Percentiles rank a stretch among this genome's conserved stretches.
phyloP scores from a whole-genome alignment of 768 basidiomycete species.

The Mycena amicta region DNA sequence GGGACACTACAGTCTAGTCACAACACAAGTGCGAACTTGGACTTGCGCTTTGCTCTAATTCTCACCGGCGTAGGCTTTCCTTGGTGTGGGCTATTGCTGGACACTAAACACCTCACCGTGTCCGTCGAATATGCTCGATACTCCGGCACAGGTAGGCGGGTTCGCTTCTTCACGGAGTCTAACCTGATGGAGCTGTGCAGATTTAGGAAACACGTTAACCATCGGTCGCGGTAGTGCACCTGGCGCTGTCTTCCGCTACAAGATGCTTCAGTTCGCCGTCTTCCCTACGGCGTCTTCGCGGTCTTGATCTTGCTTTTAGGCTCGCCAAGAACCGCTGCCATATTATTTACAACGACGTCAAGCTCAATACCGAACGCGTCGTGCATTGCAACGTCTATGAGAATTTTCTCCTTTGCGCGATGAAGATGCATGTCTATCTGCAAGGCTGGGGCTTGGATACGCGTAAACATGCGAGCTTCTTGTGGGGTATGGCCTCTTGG shows the following conservation, averaged over 20 bases:
- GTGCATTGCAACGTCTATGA: conserved; percentile 87
- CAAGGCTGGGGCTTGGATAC: conserved; percentile 55
- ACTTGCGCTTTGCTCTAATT: background rate
- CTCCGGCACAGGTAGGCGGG: conserved; percentile 53
- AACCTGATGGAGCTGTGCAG: conserved; percentile 43
- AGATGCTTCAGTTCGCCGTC: conserved; percentile 70
- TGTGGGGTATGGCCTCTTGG: no score
- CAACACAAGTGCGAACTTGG: conserved; percentile 10
- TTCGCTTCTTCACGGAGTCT: no score
- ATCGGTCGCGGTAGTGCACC: conserved; percentile 67
- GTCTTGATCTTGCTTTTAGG: conserved; percentile 37
- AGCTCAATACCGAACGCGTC: conserved; percentile 60
- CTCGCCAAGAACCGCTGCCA: conserved; percentile 75
- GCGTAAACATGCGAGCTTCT: conserved; percentile 49
- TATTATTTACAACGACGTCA: conserved; percentile 76
- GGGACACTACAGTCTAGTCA: conserved; percentile 17
- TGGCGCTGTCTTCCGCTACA: conserved; percentile 64
- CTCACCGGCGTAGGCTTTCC: conserved; percentile 64
- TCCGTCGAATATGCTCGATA: conserved; percentile 79
- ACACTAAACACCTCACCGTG: conserved; percentile 76
- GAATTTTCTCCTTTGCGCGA: conserved; percentile 76
- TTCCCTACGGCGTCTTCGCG: background rate
- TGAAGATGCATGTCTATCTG: conserved; percentile 88
- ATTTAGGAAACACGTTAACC: conserved; percentile 67
- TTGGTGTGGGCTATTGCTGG: conserved; percentile 89